Base-by-base conservation (phyloP, 2,329 filamentous ascomycete species). In the Fusarium buxicola region DNA sequence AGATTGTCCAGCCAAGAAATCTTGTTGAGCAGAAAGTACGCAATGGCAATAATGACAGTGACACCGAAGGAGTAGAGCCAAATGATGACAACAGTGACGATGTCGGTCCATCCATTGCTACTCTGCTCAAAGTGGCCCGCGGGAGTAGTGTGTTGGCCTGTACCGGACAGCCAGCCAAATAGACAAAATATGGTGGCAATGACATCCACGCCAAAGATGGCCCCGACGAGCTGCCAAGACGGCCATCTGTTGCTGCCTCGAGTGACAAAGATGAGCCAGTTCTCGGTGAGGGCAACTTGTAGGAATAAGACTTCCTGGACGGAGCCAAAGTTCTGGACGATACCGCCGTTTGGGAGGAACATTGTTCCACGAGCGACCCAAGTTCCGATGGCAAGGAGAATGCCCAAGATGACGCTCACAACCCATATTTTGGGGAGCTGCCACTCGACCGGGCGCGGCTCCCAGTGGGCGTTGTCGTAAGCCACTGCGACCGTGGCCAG, bases 401-500 rank as follows among this genome's bases (percentile, higher is more conserved):
- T 13, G 0, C 60, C 60, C 0, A 63, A 7, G 1, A 65, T 61
- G 0, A 63, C 60, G 8, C 60, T 63, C 46, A 63, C 46, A 0
- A 63, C 53, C 55, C 60, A 64, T 6, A 62, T 62, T 24, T 62
- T 62, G 1, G 45, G 51, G 4, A 62, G 34, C 16, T 62, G 58
- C 59, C 60, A 63, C 1, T 64, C 60, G 0, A 63, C 60, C 0
- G 60, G 60, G 0, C 60, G 4, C 0, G 55, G 60, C 12, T 63
- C 60, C 44, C 55, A 63, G 12, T 63, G 60, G 6, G 60, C 60
- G 8, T 63, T 64, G 3, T 65, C 60, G 5, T 63, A 63, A n/a
- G 60, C 60, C 7, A 63, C 60, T 2, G 60, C 60, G 2, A 63
- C 60, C 0, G 60, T 63, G 0, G 60, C 60, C 1, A 63, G 2